Evolutionary conservation across 441 rosid genomes (phyloP), one percentile per base, ranked within the genome.

Genomic region (Pelargonium myrrhifolium): DNA sequence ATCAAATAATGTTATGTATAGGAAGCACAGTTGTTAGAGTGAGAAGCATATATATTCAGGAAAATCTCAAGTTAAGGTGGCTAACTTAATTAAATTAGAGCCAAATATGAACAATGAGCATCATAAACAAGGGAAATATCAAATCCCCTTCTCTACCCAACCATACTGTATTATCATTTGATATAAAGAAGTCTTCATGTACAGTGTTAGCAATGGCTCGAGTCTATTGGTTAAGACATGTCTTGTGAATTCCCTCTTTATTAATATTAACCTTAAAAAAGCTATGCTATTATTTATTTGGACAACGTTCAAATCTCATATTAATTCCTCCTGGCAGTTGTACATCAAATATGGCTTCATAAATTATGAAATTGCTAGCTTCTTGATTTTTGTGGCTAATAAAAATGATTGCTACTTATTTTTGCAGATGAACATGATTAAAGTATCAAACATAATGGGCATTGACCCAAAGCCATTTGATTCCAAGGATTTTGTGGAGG

Each of bases 401-500:
- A 73, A 60, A 43, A 42, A 67, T 51, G 4, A 64, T 55, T 64
- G 8, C 5, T 69, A 65, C 15, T 66, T 74, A 40, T 75, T 72
- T 76, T 69, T 71, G 82, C 92, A 94, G 98, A 87, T 92, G 98
- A 86, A 87, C 76, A 78, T 89, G 86, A 86, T 94, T 68, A 94
- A 83, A 84, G 94, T 92, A 76, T 94, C 98, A 43, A 94, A 94
- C 71, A 94, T 94, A 64, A 94, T 94, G 99, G 97, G 99, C 62
- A 86, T 94, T 70, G 99, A 94, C 66, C 91, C 87, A 65, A 87
- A 85, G 67, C 89, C 92, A 70, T 94, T 94, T 79, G 96, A 92
- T 82, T 87, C 94, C 21, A 94, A 89, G 86, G 86, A 96, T 4
- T 92, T 85, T 51, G 97, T 87, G 68, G 99, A 92, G 79, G 99